Evolutionary conservation across 2,329 filamentous ascomycete genomes (phyloP), one percentile per base, ranked within the genome.

Genomic region (Taxawa tesnikishii): DNA sequence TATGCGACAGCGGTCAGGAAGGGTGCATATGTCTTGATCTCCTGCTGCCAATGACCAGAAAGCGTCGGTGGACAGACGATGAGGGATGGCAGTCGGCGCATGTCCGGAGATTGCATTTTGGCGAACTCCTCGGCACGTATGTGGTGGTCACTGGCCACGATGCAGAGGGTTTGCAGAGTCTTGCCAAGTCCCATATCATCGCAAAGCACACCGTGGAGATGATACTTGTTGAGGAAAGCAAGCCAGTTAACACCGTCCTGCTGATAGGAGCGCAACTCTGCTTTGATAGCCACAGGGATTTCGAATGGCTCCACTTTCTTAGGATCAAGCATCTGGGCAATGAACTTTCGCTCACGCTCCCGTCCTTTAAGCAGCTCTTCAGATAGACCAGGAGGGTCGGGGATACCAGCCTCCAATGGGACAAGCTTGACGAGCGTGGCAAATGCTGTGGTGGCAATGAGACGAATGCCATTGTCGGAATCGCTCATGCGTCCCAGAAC

Each of bases 151-250:
- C 87, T 96, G 7, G 90, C 88, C 26, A 98, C 87, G 48, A 98
- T 98, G 56, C 90, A 98, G 14, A 98, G 73, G 0, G 92, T 98
- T 55, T 98, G 90, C 8, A 98, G 63, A 2, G 90, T 98, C 63
- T 98, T 98, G 30, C 90, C 90, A 16, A 98, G 79, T 49, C 90
- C 90, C 90, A 98, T 98, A 55, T 98, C 90, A 50, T 98, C 90
- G 53, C 90, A 98, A 38, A 98, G 82, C 56, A 98, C 94, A 29
- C 90, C 90, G 47, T 98, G 92, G 2, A 98, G 73, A 48, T 98
- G 88, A 53, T 96, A 98, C 36, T 87, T 87, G 55, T 98, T 98
- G 44, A 98, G 76, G 62, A 98, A 98, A 35, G 92, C 79, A 31
- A 98, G 73, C 90, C 90, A 98, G 53, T 98, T 98, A 51, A 98